These are phyloP conservation scores for Oryza longistaminata DNA, from an alignment of 176 grass and related monocot species.

Conservation along the genomic window DNA sequence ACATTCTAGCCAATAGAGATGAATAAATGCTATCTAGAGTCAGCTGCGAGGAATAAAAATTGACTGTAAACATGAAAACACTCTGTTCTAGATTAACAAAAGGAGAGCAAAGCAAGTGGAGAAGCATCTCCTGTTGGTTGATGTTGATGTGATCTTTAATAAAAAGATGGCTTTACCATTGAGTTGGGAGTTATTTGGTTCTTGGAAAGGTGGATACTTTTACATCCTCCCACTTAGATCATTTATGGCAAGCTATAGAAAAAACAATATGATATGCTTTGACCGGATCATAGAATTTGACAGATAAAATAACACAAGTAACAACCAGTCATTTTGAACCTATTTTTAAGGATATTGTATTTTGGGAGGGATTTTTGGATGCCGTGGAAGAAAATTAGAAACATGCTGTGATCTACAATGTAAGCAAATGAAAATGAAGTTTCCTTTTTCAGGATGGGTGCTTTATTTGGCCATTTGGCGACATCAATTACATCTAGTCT, in stretches of 20 bases:
- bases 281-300: background rate
- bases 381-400: background rate
- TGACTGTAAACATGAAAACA: too few relatives aligned
- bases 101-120: background rate
- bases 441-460: constrained; percentile 70
- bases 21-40: too few relatives aligned
- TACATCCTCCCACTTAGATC: background rate
- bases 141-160: background rate
- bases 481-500: constrained; percentile 48
- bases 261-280: constrained; percentile 7
- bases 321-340: too few relatives aligned
- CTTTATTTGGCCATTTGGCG: constrained; percentile 75
- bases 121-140: background rate
- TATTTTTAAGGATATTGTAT: background rate
- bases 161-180: background rate
- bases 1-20: too few relatives aligned
- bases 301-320: background rate
- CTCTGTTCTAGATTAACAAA: too few relatives aligned
- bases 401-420: constrained; percentile 4
- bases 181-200: background rate
- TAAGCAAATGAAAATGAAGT: constrained; percentile 11
- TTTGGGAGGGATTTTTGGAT: background rate
- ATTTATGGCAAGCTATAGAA: background rate
- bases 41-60: too few relatives aligned
- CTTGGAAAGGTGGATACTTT: background rate